These are phyloP conservation scores for Mortierella alpina DNA, from an alignment of 192 early-diverging fungal species.

Conservation along the genomic window DNA sequence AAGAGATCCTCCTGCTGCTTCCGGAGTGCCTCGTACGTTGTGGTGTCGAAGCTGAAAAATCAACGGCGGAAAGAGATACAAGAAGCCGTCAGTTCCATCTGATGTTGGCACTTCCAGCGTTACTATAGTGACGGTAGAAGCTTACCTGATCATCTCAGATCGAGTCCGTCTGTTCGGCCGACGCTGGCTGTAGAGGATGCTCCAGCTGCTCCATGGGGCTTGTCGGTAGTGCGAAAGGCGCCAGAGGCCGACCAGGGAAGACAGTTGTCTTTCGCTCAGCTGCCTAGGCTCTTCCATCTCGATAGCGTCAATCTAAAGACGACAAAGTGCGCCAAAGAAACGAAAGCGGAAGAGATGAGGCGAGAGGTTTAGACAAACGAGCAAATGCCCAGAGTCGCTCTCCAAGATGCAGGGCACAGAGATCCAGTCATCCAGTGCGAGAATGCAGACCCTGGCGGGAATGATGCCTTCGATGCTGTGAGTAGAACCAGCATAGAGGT, in stretches of 20 bases:
- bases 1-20: slow-evolving; percentile 27
- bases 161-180: slow-evolving; percentile 16
- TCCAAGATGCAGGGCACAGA: too few relatives aligned
- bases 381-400: too few relatives aligned
- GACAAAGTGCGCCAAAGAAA: background rate
- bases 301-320: slow-evolving; percentile 29
- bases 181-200: slow-evolving; percentile 39
- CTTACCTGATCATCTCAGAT: slow-evolving; percentile 42
- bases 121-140: background rate
- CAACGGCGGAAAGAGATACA: too few relatives aligned
- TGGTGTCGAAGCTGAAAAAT: slow-evolving; percentile 32
- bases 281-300: slow-evolving; percentile 21
- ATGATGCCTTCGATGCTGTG: too few relatives aligned
- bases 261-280: slow-evolving; percentile 30
- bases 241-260: slow-evolving; percentile 32
- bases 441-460: too few relatives aligned
- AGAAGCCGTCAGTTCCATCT: too few relatives aligned
- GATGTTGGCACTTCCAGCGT: background rate
- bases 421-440: too few relatives aligned
- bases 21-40: slow-evolving; percentile 25
- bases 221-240: slow-evolving; percentile 39
- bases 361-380: too few relatives aligned
- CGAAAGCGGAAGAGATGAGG: background rate
- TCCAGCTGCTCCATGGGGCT: slow-evolving; percentile 44
- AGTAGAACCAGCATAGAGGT: too few relatives aligned